A percentile compares a stretch with the other conserved stretches of the same genome.
These are phyloP conservation scores for Suillus hirtellus DNA, from an alignment of 768 basidiomycete genomes.

Conservation along the genomic window DNA sequence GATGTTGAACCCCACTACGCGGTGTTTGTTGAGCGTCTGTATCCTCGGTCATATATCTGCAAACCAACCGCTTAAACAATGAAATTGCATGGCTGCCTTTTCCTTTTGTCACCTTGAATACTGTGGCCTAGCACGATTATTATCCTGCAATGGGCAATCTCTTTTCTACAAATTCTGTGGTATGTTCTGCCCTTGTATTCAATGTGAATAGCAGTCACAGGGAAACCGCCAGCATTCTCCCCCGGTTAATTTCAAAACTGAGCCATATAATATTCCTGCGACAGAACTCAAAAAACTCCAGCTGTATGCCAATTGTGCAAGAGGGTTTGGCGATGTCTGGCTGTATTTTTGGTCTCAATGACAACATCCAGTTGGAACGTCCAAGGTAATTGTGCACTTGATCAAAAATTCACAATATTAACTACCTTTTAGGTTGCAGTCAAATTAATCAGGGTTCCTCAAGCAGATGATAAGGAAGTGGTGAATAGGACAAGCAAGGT, in stretches of 20 bases:
- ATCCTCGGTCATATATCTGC: too few species aligned
- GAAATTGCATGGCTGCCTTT: too few species aligned
- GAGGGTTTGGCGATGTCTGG: slow-evolving; percentile 15
- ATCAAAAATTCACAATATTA: neutral
- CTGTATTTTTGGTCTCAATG: slow-evolving; percentile 1
- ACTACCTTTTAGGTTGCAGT: slow-evolving; percentile 10
- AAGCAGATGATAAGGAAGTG: neutral
- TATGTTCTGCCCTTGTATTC: neutral
- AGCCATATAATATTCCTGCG: neutral
- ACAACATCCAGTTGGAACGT: neutral
- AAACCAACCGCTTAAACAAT: too few species aligned
- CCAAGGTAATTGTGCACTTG: neutral
- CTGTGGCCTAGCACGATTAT: too few species aligned
- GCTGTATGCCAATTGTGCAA: neutral
- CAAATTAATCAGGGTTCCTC: slow-evolving; percentile 8
- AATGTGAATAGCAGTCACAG: neutral
- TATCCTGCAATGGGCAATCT: too few species aligned
- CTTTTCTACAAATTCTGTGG: too few species aligned
- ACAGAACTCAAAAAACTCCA: neutral
- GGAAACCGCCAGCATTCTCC: neutral
- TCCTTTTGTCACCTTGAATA: too few species aligned
- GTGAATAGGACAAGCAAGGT: slow-evolving; percentile 7
- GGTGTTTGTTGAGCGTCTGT: too few species aligned
- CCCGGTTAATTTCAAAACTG: neutral
- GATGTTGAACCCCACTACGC: too few species aligned